Percentiles rank a stretch among this genome's conserved stretches.
Evolutionary conservation across 2,329 filamentous ascomycete genomes (phyloP).

Genomic region (Diplodia mutila): DNA sequence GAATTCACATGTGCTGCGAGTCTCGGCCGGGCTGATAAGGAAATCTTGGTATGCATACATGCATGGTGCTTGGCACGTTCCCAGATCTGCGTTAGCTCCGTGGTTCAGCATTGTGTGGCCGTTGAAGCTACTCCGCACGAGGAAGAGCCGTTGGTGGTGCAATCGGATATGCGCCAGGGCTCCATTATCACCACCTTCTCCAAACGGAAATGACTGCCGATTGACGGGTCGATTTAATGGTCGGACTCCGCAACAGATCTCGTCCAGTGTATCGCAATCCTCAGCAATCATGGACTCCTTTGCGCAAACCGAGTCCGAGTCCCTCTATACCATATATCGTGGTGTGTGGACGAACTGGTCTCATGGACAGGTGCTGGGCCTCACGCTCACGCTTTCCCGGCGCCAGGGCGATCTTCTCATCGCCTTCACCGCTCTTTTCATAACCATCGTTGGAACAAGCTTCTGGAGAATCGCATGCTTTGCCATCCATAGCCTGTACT

Average conservation of each 20-base stretch:
- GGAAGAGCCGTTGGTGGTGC: no score
- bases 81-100: background rate
- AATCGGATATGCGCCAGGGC: no score
- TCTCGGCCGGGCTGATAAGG: background rate
- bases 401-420: conserved; percentile 31
- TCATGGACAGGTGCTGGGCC: conserved; percentile 26
- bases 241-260: background rate
- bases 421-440: conserved; percentile 33
- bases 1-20: background rate
- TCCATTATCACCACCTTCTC: background rate
- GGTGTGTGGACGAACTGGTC: conserved; percentile 34
- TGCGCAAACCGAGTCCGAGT: background rate
- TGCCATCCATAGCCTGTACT: conserved; percentile 33
- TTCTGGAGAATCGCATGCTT: conserved; percentile 40
- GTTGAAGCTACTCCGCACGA: background rate
- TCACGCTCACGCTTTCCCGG: conserved; percentile 31
- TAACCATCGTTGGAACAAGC: conserved; percentile 30
- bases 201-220: background rate
- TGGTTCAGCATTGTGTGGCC: background rate
- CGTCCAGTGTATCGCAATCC: background rate
- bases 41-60: background rate
- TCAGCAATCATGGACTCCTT: background rate
- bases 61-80: background rate
- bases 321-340: conserved; percentile 19
- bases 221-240: background rate